Conservation (phyloP, 2,329 filamentous ascomycete genomes). For the Metarhizium guizhouense region DNA sequence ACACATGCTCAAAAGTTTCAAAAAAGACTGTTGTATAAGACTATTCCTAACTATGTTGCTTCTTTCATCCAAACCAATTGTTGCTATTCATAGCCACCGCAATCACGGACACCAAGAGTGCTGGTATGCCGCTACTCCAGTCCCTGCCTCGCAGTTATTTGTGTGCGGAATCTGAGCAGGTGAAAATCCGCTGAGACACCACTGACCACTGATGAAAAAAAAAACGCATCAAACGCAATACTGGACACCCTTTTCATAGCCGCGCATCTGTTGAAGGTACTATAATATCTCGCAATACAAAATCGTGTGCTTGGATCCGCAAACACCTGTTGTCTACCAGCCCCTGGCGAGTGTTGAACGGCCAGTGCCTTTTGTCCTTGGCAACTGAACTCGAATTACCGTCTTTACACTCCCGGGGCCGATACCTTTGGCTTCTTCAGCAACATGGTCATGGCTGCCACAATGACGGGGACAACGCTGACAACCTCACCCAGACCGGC, state of each 20-base stretch:
- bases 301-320: neutral
- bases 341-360: slow-evolving; percentile 3
- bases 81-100: neutral
- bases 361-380: neutral
- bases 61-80: neutral
- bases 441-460: slow-evolving; percentile 21
- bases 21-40: neutral
- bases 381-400: neutral
- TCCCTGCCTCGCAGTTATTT: too few species aligned
- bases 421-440: slow-evolving; percentile 9
- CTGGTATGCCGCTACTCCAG: too few species aligned
- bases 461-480: slow-evolving; percentile 54
- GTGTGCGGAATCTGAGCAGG: too few species aligned
- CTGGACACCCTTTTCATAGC: neutral
- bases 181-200: neutral
- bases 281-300: neutral
- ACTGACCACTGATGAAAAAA: neutral
- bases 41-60: neutral
- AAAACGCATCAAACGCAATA: neutral
- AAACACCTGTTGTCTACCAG: neutral
- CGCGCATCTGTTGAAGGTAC: neutral
- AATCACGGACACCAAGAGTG: neutral
- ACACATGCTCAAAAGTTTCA: neutral
- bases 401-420: neutral
- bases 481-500: slow-evolving; percentile 57